Base-by-base conservation (phyloP, 345 rosid genomes). In the Camelina neglecta region DNA sequence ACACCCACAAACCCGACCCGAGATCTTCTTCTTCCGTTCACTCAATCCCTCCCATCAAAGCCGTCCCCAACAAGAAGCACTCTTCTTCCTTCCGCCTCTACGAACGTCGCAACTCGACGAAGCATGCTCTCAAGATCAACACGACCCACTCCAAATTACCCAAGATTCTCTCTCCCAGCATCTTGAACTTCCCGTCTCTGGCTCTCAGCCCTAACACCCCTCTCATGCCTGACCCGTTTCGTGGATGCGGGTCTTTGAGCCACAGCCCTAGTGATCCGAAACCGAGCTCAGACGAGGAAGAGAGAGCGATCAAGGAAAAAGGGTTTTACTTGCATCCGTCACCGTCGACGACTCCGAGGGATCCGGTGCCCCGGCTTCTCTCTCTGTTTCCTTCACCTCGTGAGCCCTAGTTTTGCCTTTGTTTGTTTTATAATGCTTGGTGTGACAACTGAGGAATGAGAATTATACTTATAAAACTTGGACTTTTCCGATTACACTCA, bases 161-260 rank as follows among this genome's bases (percentile, higher is more conserved):
- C 39, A 89, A 84, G 83, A 87, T 84, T 66, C 84, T 89, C 48
- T 91, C 98, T 2, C 98, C 97, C 0, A 91, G 90, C 80, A 75
- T 88, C 12, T 86, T 91, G 3, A 88, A 91, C 51, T 90, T 91
- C 62, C 90, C 94, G n/a, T 63, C 96, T 38, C 79, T 90, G 16
- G 83, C 61, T 23, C 91, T 88, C 69, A 90, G 96, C 75, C 97
- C 96, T 4, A 90, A 85, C 54, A 93, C 94, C 11, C 96, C 97
- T 23, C 72, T 93, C 41, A 75, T 59, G 33, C 82, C 89, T 39
- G 91, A 89, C 82, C 94, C 93, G 49, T 91, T 93, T 82, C 65
- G 64, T 78, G 83, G 89, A 62, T 69, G 90, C 64, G 85, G 81
- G 45, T 15, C 81, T 5, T 64, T 51, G 1, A 73, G 67, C 45